Conservation (phyloP, 495 filamentous ascomycete genomes). For the Trichoderma gamsii region DNA sequence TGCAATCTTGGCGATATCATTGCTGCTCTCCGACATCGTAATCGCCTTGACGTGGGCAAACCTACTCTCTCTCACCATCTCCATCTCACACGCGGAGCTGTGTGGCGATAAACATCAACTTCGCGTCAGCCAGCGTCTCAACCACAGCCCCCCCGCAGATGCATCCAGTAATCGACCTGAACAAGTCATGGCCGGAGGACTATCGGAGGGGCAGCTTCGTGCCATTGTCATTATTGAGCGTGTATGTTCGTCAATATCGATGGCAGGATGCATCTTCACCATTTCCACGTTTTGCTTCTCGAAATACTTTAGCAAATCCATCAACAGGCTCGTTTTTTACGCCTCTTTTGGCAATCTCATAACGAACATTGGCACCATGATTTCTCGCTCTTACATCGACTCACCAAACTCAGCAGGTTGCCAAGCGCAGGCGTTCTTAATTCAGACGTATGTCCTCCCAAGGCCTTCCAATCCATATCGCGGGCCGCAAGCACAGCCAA, state of each 20-base stretch:
- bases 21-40: background rate
- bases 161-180: background rate
- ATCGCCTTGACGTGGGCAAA: background rate
- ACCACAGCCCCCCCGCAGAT: background rate
- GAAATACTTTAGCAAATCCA: conserved; percentile 40
- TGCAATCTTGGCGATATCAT: background rate
- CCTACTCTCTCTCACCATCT: too few species aligned
- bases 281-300: conserved; percentile 35
- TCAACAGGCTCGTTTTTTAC: conserved; percentile 44
- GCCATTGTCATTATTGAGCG: conserved; percentile 33
- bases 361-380: conserved; percentile 42
- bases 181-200: conserved; percentile 23
- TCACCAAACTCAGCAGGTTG: conserved; percentile 39
- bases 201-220: conserved; percentile 30
- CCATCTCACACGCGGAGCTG: background rate
- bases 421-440: conserved; percentile 43
- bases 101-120: background rate
- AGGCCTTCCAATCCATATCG: background rate
- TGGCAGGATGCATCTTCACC: conserved; percentile 35
- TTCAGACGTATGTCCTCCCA: conserved; percentile 37
- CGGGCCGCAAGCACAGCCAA: background rate
- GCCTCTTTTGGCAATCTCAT: conserved; percentile 43
- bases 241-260: conserved; percentile 34
- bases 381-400: conserved; percentile 36
- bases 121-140: background rate